Conservation (phyloP, 139 green algal species). For the Trebouxia sp. region DNA sequence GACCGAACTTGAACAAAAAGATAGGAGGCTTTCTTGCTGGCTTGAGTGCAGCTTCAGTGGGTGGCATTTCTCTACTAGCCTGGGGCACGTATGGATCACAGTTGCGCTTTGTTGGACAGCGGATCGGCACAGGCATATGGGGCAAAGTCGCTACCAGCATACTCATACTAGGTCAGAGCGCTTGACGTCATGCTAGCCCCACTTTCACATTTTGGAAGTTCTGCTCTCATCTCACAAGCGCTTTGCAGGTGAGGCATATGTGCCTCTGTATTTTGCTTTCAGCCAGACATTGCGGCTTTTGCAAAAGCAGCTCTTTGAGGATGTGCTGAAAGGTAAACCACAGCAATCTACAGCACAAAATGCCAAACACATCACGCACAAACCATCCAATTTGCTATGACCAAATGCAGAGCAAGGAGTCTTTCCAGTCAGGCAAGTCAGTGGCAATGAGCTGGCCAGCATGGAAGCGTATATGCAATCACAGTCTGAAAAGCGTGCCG, state of each 20-base stretch:
- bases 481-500: neutral
- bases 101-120: neutral
- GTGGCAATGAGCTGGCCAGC: neutral
- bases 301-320: slow-evolving; percentile 5
- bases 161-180: neutral
- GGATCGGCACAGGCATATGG: neutral
- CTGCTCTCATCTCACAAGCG: no score
- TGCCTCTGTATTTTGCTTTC: slow-evolving; percentile 17
- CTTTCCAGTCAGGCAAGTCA: neutral
- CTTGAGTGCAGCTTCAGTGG: neutral
- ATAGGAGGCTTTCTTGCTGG: neutral
- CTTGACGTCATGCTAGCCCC: no score
- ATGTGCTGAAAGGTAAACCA: neutral
- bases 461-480: neutral
- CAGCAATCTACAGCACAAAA: no score
- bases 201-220: no score
- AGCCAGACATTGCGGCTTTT: neutral
- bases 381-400: no score
- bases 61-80: neutral
- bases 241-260: slow-evolving; percentile 13
- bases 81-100: slow-evolving; percentile 3
- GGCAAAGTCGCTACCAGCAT: neutral
- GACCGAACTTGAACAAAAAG: slow-evolving; percentile 1
- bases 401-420: slow-evolving; percentile 14
- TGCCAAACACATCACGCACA: no score